Percentiles rank a stretch among this genome's conserved stretches.
phyloP scores from a whole-genome alignment of 164 flowering plant species.

The Tinospora cordifolia region DNA sequence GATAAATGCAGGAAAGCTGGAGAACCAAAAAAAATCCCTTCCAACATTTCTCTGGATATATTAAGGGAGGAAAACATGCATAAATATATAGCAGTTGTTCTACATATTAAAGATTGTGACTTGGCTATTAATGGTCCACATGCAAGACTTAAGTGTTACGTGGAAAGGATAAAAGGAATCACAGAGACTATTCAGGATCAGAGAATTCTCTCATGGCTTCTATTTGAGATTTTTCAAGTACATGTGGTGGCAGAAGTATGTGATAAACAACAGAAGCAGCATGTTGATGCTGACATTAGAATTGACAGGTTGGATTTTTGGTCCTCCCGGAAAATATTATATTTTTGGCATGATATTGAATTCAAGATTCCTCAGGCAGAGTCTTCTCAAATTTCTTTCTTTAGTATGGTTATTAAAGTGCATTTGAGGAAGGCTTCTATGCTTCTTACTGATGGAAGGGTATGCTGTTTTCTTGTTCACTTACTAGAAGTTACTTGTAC shows the following conservation, averaged over 20 bases:
- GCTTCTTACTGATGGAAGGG: slow-evolving; percentile 83
- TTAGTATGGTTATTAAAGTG: slow-evolving; percentile 27
- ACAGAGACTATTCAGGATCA: slow-evolving; percentile 31
- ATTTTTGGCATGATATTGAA: slow-evolving; percentile 40
- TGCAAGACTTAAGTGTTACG: slow-evolving; percentile 26
- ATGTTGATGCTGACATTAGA: slow-evolving; percentile 26
- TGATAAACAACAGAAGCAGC: slow-evolving; percentile 17
- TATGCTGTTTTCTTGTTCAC: slow-evolving; percentile 24
- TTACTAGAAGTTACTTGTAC: neutral
- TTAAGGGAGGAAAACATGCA: slow-evolving; percentile 17
- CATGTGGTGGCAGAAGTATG: slow-evolving; percentile 32
- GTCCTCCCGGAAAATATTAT: slow-evolving; percentile 54
- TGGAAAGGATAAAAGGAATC: slow-evolving; percentile 42
- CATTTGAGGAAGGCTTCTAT: slow-evolving; percentile 54
- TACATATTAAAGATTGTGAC: slow-evolving; percentile 39
- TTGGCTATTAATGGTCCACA: slow-evolving; percentile 24
- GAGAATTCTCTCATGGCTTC: slow-evolving; percentile 40
- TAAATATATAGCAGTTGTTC: slow-evolving; percentile 30
- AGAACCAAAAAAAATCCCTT: slow-evolving; percentile 12
- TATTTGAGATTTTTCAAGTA: slow-evolving; percentile 46
- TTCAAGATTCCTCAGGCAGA: slow-evolving; percentile 29
- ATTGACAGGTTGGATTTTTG: slow-evolving; percentile 51
- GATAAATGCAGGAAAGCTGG: slow-evolving; percentile 14
- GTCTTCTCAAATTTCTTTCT: slow-evolving; percentile 28
- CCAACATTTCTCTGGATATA: slow-evolving; percentile 10